These are phyloP conservation scores for Candida dubliniensis DNA, from an alignment of 1,139 yeast genomes.

Conservation along the genomic window DNA sequence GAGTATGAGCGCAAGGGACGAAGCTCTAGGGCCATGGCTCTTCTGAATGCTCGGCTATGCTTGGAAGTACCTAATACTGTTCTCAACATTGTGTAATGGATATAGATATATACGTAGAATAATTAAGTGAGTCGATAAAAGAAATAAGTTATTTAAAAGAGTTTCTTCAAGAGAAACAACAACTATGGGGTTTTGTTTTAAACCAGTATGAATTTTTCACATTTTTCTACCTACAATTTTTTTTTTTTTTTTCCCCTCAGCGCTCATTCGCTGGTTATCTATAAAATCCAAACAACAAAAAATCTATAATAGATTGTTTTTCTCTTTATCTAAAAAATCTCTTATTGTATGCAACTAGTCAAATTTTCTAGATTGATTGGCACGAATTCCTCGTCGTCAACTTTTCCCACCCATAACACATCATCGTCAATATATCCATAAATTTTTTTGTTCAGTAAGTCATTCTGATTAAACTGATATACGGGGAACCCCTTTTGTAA, in stretches of 20 bases:
- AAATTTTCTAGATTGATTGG: conserved; percentile 27
- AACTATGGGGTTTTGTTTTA: background rate
- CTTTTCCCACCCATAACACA: conserved; percentile 28
- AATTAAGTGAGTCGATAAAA: background rate
- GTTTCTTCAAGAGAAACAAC: too few relatives aligned
- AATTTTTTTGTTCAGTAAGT: conserved; percentile 8
- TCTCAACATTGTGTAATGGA: conserved; percentile 7
- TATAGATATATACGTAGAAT: background rate
- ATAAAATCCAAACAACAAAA: too few relatives aligned
- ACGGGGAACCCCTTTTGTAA: conserved; percentile 26
- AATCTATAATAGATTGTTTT: background rate
- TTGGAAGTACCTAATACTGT: conserved; percentile 10
- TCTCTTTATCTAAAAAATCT: conserved; percentile 3
- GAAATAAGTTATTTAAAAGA: background rate
- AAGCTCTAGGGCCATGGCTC: conserved; percentile 13
- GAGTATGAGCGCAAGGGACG: conserved; percentile 13
- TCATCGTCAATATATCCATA: conserved; percentile 34
- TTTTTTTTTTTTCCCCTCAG: background rate
- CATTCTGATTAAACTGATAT: conserved; percentile 16
- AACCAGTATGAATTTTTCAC: conserved; percentile 1
- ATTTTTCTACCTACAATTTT: background rate
- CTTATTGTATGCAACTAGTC: conserved; percentile 14
- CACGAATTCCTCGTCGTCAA: conserved; percentile 14
- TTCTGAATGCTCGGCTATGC: conserved; percentile 13
- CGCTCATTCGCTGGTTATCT: background rate